These are phyloP conservation scores for Colletotrichum filicis DNA, from an alignment of 2,329 filamentous ascomycete species.

Conservation along the genomic window DNA sequence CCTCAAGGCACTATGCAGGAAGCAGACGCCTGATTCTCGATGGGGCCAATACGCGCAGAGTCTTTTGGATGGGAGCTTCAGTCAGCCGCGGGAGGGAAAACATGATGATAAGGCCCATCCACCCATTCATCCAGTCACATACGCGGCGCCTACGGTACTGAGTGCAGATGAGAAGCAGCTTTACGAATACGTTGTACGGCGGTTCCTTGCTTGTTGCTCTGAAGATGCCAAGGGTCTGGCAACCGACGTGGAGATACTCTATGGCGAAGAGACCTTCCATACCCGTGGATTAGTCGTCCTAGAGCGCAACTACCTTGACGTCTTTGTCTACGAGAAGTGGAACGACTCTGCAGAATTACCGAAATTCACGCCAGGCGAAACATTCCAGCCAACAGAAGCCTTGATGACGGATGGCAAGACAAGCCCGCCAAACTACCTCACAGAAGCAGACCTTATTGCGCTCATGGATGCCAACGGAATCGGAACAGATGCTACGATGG, in stretches of 20 bases:
- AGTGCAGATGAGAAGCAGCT: slow-evolving; percentile 78
- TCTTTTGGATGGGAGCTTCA: slow-evolving; percentile 80
- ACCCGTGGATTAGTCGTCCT: slow-evolving; percentile 87
- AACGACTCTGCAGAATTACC: slow-evolving; percentile 87
- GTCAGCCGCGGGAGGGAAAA: slow-evolving; percentile 81
- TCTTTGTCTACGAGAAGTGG: slow-evolving; percentile 98
- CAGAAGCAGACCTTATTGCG: slow-evolving; percentile 93
- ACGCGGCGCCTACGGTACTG: slow-evolving; percentile 73
- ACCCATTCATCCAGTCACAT: slow-evolving; percentile 95
- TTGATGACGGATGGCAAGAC: slow-evolving; percentile 94
- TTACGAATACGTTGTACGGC: slow-evolving; percentile 91
- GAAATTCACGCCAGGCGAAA: slow-evolving; percentile 80
- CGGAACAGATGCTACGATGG: slow-evolving; percentile 98
- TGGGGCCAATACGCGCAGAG: slow-evolving; percentile 87
- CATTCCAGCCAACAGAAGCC: slow-evolving; percentile 88
- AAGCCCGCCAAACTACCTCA: slow-evolving; percentile 83
- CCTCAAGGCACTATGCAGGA: slow-evolving; percentile 80
- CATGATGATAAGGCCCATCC: slow-evolving; percentile 98
- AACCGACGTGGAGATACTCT: slow-evolving; percentile 86
- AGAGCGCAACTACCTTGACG: slow-evolving; percentile 92
- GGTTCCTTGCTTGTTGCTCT: slow-evolving; percentile 95
- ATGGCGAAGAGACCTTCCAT: slow-evolving; percentile 84
- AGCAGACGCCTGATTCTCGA: slow-evolving; percentile 78
- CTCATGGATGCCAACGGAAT: slow-evolving; percentile 99
- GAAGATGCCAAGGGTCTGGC: slow-evolving; percentile 90